Conservation (phyloP, 2,329 filamentous ascomycete species). For the Alternaria incomplexa region DNA sequence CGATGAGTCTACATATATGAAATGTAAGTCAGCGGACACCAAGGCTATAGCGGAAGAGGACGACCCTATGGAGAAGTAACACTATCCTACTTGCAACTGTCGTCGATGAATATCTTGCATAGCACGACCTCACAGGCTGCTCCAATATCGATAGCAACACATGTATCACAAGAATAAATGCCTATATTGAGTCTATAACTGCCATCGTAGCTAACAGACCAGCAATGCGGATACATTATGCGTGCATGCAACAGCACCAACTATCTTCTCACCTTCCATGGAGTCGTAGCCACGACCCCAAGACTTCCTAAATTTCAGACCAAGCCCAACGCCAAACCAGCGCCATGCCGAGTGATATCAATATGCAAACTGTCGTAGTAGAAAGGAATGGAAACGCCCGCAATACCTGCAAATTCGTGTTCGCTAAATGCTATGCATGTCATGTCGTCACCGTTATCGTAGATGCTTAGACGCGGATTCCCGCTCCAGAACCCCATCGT, state of each 20-base stretch:
- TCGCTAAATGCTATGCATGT: not conserved
- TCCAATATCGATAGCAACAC: not conserved
- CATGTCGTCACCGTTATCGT: not conserved
- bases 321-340: not conserved
- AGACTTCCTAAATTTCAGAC: not conserved
- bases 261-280: not conserved
- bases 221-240: not conserved
- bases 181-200: not conserved
- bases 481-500: slow-evolving; percentile 38
- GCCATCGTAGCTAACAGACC: not conserved
- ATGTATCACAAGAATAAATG: not conserved
- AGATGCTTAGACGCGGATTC: slow-evolving; percentile 20
- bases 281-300: not conserved
- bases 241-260: not conserved
- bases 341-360: slow-evolving; percentile 1
- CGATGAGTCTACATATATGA: not conserved
- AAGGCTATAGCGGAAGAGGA: not conserved
- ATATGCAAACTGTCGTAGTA: not conserved
- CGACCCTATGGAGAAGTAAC: not conserved
- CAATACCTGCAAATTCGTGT: not conserved
- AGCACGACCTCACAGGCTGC: not conserved
- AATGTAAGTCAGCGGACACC: not conserved
- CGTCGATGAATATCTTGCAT: not conserved
- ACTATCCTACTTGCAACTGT: not conserved
- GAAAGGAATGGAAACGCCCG: not conserved